A percentile compares a stretch with the other conserved stretches of the same genome.
phyloP scores from a whole-genome alignment of 305 asterid genomes.

The Solanum chacoense region DNA sequence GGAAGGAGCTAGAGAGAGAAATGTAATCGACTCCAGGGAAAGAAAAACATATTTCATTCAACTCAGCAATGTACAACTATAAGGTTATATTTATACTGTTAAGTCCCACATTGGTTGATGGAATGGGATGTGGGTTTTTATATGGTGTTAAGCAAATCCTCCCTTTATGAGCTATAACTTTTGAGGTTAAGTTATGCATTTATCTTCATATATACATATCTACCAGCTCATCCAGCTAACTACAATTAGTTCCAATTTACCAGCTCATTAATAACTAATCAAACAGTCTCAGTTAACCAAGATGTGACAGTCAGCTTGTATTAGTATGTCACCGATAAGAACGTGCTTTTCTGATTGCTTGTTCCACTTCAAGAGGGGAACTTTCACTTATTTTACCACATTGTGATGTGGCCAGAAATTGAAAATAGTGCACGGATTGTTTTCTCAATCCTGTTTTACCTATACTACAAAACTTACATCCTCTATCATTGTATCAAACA shows the following conservation, averaged over 20 bases:
- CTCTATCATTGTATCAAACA: not conserved
- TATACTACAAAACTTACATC: not conserved
- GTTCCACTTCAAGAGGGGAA: not conserved
- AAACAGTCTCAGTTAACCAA: not conserved
- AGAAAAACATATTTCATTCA: not conserved
- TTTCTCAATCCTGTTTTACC: not conserved
- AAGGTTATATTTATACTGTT: not conserved
- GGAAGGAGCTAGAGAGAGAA: not conserved
- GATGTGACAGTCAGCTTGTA: not conserved
- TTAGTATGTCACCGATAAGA: not conserved
- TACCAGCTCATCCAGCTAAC: not conserved
- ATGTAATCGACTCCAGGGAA: not conserved
- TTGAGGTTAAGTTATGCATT: not conserved
- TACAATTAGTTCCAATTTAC: not conserved
- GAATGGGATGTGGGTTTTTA: not conserved
- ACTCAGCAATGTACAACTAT: not conserved
- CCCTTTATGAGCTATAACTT: not conserved
- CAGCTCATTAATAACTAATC: not conserved
- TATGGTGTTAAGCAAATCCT: not conserved
- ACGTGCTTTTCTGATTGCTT: not conserved
- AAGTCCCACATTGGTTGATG: not conserved
- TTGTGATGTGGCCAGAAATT: not conserved
- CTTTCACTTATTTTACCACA: not conserved
- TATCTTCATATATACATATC: not conserved
- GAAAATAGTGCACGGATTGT: not conserved